phyloP scores from a whole-genome alignment of 2,329 filamentous ascomycete genomes.

The Hymenoscyphus occultus region DNA sequence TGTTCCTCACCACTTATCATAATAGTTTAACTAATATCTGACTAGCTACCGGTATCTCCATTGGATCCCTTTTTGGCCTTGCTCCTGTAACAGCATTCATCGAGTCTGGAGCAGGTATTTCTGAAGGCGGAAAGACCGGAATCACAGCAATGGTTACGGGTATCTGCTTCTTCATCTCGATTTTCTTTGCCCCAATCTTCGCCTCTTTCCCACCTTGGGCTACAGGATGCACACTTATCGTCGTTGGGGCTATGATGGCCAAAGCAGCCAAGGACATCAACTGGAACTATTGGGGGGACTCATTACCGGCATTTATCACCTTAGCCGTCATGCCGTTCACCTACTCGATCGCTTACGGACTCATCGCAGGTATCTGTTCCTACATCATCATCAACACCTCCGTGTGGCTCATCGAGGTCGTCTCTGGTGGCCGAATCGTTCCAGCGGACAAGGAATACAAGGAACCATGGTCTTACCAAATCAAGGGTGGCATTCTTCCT shows the following conservation, averaged over 20 bases:
- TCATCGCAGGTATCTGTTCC: constrained; percentile 72
- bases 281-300: constrained; percentile 79
- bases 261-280: constrained; percentile 76
- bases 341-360: constrained; percentile 80
- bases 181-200: constrained; percentile 88
- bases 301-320: constrained; percentile 77
- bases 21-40: neutral
- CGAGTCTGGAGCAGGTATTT: constrained; percentile 84
- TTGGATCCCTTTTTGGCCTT: constrained; percentile 71
- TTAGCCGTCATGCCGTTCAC: constrained; percentile 84
- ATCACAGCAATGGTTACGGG: constrained; percentile 74
- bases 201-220: constrained; percentile 86
- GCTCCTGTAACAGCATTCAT: constrained; percentile 82
- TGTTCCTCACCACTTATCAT: neutral
- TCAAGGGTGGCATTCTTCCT: constrained; percentile 70
- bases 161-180: constrained; percentile 76
- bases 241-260: constrained; percentile 82
- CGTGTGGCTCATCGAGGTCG: constrained; percentile 65
- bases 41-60: constrained; percentile 61
- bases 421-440: constrained; percentile 63
- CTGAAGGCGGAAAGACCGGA: constrained; percentile 79
- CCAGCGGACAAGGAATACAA: constrained; percentile 71
- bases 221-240: constrained; percentile 78
- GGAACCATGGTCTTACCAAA: constrained; percentile 73
- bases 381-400: constrained; percentile 72